Evolutionary conservation across 805 yeast species (phyloP).

Genomic region (Saccharomyces kudriavzevii): DNA sequence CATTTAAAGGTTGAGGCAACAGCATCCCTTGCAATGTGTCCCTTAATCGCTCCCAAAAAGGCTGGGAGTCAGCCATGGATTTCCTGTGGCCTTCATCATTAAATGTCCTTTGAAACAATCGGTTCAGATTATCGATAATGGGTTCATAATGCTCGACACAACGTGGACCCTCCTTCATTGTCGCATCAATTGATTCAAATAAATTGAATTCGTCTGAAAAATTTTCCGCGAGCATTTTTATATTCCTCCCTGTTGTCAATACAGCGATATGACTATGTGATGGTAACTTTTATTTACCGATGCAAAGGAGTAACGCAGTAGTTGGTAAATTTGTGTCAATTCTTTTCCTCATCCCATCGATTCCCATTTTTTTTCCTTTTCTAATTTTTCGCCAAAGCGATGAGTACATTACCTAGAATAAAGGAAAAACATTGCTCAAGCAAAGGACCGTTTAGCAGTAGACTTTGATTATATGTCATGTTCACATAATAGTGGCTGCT

Average conservation of each 20-base stretch:
- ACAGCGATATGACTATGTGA: not conserved
- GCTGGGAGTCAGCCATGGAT: constrained; percentile 18
- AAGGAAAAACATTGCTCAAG: not conserved
- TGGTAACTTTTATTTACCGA: not conserved
- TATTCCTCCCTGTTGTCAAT: not conserved
- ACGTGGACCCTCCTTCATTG: not conserved
- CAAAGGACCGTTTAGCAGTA: not conserved
- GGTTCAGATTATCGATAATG: constrained; percentile 9
- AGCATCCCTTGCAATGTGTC: constrained; percentile 6
- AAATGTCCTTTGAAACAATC: constrained; percentile 19
- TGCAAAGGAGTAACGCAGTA: not conserved
- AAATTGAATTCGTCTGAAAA: not conserved
- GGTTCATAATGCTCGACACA: not conserved
- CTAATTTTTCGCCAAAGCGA: not conserved
- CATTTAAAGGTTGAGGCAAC: not conserved
- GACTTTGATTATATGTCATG: not conserved
- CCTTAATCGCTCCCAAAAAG: constrained; percentile 24
- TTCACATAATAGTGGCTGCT: not conserved
- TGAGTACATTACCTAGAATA: not conserved
- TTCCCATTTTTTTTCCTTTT: not conserved
- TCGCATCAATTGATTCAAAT: not conserved
- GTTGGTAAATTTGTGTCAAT: not conserved
- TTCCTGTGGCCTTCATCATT: constrained; percentile 23
- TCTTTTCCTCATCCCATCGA: not conserved
- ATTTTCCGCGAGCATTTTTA: not conserved